Conservation (phyloP, 2,329 filamentous ascomycete genomes). For the Clonostachys chloroleuca region DNA sequence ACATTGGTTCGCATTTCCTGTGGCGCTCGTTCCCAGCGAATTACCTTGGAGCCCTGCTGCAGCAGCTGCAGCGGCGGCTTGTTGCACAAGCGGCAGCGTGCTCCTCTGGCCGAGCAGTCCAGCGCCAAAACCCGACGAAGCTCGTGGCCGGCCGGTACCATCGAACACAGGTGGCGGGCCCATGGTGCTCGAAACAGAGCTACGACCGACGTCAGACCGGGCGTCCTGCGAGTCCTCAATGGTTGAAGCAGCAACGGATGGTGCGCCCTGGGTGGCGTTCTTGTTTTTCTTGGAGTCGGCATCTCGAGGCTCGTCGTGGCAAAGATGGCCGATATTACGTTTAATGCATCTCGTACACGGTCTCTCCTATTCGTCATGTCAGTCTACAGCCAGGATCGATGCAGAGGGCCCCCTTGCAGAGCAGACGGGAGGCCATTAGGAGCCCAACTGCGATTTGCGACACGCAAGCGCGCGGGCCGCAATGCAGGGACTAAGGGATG, state of each 20-base stretch:
- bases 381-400: conserved; percentile 13
- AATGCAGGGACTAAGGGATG: background rate
- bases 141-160: conserved; percentile 18
- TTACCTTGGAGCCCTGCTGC: conserved; percentile 63
- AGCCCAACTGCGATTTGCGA: background rate
- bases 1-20: conserved; percentile 70
- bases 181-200: conserved; percentile 54
- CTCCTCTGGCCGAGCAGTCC: conserved; percentile 42
- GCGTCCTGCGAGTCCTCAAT: conserved; percentile 21
- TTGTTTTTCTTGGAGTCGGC: conserved; percentile 76
- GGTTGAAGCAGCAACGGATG: too few relatives aligned
- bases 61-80: conserved; percentile 60
- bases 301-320: conserved; percentile 95
- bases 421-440: background rate
- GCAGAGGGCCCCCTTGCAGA: background rate
- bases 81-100: conserved; percentile 67
- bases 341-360: conserved; percentile 98
- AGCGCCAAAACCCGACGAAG: conserved; percentile 34
- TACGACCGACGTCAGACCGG: conserved; percentile 42
- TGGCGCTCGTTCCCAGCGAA: conserved; percentile 40
- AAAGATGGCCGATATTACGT: conserved; percentile 96
- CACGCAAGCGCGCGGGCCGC: background rate
- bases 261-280: conserved; percentile 43
- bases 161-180: conserved; percentile 33
- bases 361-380: conserved; percentile 62